A percentile compares a stretch with the other conserved stretches of the same genome.
These are phyloP conservation scores for Ormosia semicastrata DNA, from an alignment of 306 rosid species.

Conservation along the genomic window DNA sequence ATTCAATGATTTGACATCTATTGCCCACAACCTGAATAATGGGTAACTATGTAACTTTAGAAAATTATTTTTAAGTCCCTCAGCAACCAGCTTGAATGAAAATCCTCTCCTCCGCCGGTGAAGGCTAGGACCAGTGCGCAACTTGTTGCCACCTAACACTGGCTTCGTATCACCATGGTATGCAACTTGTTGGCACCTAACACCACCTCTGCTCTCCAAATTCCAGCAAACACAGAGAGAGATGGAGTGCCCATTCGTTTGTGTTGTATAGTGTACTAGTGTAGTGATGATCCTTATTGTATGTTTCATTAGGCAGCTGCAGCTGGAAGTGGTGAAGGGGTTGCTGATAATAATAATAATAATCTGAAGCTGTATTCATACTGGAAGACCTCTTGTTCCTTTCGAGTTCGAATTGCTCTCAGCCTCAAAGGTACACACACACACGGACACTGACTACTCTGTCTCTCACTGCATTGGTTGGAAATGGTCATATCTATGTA, in stretches of 20 bases:
- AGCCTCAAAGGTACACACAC: slow-evolving; percentile 52
- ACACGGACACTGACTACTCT: no score
- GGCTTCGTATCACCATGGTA: neutral
- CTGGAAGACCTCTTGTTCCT: slow-evolving; percentile 33
- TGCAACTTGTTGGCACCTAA: neutral
- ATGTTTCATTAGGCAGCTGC: slow-evolving; percentile 4
- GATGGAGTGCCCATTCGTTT: neutral
- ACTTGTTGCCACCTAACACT: neutral
- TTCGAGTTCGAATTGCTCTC: slow-evolving; percentile 33
- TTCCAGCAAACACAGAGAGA: no score
- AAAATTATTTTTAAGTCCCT: no score
- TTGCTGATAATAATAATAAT: neutral
- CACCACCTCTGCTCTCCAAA: neutral
- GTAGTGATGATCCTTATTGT: neutral
- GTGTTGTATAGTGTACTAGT: neutral
- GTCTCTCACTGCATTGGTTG: no score
- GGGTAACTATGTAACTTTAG: no score
- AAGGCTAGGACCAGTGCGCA: no score
- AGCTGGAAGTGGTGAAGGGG: neutral
- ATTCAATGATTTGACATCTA: no score
- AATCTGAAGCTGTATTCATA: slow-evolving; percentile 27
- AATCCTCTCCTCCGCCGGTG: no score
- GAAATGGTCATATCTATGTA: neutral
- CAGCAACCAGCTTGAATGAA: no score
- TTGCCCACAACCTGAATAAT: no score